A percentile compares a stretch with the other conserved stretches of the same genome.
phyloP scores from a whole-genome alignment of 2,329 filamentous ascomycete species.

The Ceratocystiopsis minuta region DNA sequence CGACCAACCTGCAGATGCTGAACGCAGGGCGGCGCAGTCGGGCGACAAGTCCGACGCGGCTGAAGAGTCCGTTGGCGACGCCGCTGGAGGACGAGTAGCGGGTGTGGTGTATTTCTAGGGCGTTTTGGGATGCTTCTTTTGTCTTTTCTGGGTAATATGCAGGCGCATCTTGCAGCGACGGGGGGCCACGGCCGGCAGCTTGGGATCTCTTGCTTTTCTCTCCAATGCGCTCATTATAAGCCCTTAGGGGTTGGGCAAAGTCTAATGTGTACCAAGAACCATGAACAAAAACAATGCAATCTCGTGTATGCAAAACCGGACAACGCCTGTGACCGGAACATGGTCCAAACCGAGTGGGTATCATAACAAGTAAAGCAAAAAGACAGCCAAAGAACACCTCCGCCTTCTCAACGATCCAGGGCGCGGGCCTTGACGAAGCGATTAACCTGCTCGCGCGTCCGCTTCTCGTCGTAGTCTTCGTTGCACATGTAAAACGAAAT shows the following conservation, averaged over 20 bases:
- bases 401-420: conserved; percentile 29
- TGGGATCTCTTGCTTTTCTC: too few species aligned
- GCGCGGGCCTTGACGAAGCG: conserved; percentile 40
- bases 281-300: too few species aligned
- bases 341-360: neutral
- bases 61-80: conserved; percentile 39
- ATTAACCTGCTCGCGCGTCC: conserved; percentile 38
- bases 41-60: conserved; percentile 36
- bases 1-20: conserved; percentile 33
- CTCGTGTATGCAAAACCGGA: too few species aligned
- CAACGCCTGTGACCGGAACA: neutral
- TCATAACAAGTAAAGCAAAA: neutral
- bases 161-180: too few species aligned
- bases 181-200: too few species aligned
- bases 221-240: too few species aligned
- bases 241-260: too few species aligned
- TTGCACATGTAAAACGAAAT: conserved; percentile 70
- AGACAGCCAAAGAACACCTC: neutral
- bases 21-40: conserved; percentile 39
- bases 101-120: neutral
- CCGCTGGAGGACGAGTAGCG: conserved; percentile 23
- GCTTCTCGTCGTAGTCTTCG: conserved; percentile 43
- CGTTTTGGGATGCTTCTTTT: too few species aligned
- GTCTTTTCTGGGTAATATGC: too few species aligned
- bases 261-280: too few species aligned